Evolutionary conservation across 2,329 filamentous ascomycete species (phyloP).

Genomic region (Pseudogymnoascus sp.): DNA sequence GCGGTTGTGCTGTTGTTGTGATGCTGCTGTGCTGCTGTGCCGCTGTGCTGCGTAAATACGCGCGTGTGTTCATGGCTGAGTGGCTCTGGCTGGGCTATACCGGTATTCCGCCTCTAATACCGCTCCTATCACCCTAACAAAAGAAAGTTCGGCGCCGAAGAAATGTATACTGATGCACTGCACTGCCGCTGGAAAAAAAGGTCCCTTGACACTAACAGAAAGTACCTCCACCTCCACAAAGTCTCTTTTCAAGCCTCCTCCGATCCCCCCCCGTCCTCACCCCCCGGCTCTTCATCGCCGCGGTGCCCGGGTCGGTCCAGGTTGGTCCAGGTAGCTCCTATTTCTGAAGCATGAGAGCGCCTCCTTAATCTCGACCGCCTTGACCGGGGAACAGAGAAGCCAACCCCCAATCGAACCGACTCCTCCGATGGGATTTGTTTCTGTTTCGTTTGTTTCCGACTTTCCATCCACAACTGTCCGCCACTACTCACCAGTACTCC

Average conservation of each 20-base stretch:
- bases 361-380: conserved; percentile 1
- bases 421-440: background rate
- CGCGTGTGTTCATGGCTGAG: background rate
- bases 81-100: background rate
- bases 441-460: conserved; percentile 1
- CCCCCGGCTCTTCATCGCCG: background rate
- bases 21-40: background rate
- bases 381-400: background rate
- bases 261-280: background rate
- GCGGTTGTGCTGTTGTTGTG: background rate
- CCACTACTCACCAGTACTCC: background rate
- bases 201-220: background rate
- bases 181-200: background rate
- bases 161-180: background rate
- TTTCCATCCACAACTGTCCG: background rate
- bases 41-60: background rate
- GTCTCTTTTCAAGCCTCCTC: conserved; percentile 3
- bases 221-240: background rate
- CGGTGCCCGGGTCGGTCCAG: background rate
- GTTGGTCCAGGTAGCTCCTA: background rate
- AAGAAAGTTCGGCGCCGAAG: no score
- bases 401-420: background rate
- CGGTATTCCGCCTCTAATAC: background rate
- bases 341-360: conserved; percentile 1
- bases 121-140: background rate